Conservation (phyloP, 192 early-diverging fungal genomes). For the Polychytrium aggregatum region DNA sequence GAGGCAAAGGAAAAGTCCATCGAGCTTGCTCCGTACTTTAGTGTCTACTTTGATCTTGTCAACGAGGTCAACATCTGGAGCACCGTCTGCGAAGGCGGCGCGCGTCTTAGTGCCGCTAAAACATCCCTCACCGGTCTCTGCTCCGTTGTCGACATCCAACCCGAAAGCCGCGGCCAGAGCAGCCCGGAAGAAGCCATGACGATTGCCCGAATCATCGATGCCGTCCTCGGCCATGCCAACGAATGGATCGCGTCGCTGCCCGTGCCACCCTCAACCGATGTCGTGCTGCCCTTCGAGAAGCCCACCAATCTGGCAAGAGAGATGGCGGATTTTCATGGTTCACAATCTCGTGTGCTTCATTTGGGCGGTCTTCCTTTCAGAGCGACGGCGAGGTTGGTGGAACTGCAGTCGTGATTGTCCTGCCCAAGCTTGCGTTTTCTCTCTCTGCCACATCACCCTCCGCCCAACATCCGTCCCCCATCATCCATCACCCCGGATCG, state of each 20-base stretch:
- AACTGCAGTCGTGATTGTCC: not conserved
- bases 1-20: slow-evolving; percentile 57
- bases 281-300: slow-evolving; percentile 41
- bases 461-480: too few species aligned
- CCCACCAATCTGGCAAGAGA: slow-evolving; percentile 55
- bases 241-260: not conserved
- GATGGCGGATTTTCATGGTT: slow-evolving; percentile 50
- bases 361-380: slow-evolving; percentile 50
- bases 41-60: slow-evolving; percentile 57
- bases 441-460: not conserved
- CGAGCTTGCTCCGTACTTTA: slow-evolving; percentile 40
- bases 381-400: slow-evolving; percentile 36
- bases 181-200: too few species aligned
- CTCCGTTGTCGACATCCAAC: too few species aligned
- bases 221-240: too few species aligned
- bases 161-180: too few species aligned
- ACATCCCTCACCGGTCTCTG: too few species aligned
- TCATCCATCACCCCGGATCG: too few species aligned
- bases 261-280: slow-evolving; percentile 33
- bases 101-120: too few species aligned
- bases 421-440: not conserved
- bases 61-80: slow-evolving; percentile 46
- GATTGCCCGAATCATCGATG: too few species aligned
- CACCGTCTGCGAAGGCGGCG: not conserved
- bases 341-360: slow-evolving; percentile 50